Percentiles rank a stretch among this genome's conserved stretches.
These are phyloP conservation scores for Aphanomyces euteiches DNA, from an alignment of 352 stramenopile genomes.

Conservation along the genomic window DNA sequence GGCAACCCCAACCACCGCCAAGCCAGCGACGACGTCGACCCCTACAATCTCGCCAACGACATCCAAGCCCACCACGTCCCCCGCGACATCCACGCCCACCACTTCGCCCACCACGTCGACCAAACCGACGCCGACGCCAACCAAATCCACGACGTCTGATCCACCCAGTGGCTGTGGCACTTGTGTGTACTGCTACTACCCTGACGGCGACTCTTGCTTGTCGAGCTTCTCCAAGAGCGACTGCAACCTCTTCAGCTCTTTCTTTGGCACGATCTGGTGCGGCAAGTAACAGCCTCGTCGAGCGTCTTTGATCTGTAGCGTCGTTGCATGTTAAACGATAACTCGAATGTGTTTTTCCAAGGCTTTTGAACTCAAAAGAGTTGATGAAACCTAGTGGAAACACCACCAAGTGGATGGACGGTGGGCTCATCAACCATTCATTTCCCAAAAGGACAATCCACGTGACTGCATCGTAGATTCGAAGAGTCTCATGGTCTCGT, in stretches of 20 bases:
- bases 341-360: too few relatives aligned
- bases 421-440: too few relatives aligned
- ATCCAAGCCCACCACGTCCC: too few relatives aligned
- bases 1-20: not conserved
- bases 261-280: not conserved
- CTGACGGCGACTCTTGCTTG: not conserved
- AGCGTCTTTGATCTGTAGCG: not conserved
- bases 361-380: too few relatives aligned
- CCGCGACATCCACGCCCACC: not conserved
- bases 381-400: too few relatives aligned
- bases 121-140: not conserved
- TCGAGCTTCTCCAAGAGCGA: not conserved
- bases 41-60: not conserved
- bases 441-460: too few relatives aligned
- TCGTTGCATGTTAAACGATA: too few relatives aligned
- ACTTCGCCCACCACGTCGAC: too few relatives aligned
- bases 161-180: not conserved
- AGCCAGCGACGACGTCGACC: not conserved
- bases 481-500: too few relatives aligned
- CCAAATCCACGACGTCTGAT: not conserved
- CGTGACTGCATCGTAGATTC: too few relatives aligned
- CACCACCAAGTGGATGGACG: too few relatives aligned
- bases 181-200: not conserved
- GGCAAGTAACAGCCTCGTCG: conserved; percentile 1
- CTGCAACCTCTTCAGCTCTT: not conserved